phyloP scores from a whole-genome alignment of 257 asterid genomes.

The Scutellaria baicalensis region DNA sequence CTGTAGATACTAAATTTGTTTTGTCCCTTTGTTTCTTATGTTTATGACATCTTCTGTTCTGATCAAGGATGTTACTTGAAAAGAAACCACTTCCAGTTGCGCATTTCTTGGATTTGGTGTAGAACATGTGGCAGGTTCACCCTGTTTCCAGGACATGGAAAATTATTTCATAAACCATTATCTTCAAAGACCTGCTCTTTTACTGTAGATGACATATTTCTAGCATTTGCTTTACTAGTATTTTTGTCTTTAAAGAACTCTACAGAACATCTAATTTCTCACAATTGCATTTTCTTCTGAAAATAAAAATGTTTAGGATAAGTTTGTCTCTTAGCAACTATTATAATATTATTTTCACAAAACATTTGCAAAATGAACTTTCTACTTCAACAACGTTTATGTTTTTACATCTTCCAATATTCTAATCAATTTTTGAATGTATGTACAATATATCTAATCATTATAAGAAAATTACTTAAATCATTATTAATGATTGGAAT shows the following conservation, averaged over 20 bases:
- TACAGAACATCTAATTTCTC: background rate
- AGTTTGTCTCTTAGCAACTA: background rate
- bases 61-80: background rate
- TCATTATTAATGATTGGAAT: background rate
- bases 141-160: background rate
- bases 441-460: background rate
- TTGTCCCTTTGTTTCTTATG: background rate
- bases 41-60: background rate
- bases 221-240: background rate
- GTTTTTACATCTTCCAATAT: background rate
- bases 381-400: background rate
- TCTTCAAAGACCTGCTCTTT: background rate
- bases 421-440: background rate
- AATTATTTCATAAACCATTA: background rate
- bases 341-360: background rate
- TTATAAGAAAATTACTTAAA: background rate
- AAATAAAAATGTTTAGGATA: background rate
- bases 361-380: background rate
- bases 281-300: background rate
- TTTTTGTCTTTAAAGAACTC: background rate
- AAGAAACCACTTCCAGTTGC: too few species aligned
- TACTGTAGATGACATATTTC: background rate
- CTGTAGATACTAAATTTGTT: background rate
- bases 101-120: too few species aligned
- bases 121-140: background rate